Evolutionary conservation across 768 basidiomycete species (phyloP), one percentile per base, ranked within the genome.

Genomic region (Krasilnikovozyma curviuscula): DNA sequence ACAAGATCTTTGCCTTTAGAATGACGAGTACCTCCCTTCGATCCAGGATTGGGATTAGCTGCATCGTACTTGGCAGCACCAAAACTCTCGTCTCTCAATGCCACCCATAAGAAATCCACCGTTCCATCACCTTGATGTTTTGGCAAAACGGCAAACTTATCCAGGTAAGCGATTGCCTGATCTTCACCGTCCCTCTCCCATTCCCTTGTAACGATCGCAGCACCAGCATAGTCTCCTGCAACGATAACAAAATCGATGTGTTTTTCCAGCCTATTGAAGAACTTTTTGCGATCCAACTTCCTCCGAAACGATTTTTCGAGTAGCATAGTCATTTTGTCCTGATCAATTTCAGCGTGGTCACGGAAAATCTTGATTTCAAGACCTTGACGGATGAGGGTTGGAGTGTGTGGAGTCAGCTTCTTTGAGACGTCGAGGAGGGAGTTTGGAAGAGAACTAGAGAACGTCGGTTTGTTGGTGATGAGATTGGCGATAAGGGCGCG

Each of bases 51-150:
- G 27, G 88, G 83, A 63, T 98, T 98, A 50, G 82, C 80, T 34
- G 93, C 83, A 66, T 81, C 89, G 8, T 82, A 78, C 43, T 89
- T 75, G 1, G 93, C 93, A 16, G 95, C 75, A 19, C 93, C 93
- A 58, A 91, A 98, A 8, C 93, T 85, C 66, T 98, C 93, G 64
- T 98, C 93, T 56, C 97, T 86, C 42, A 98, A 68, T 14, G 89
- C 89, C 35, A 95, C 91, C 93, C 93, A 98, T 31, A 98, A 69
- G 69, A 98, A 98, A 67, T 98, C 93, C 49, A 97, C 93, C 0
- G 93, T 97, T 16, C 93, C 93, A 59, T 97, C 91, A 19, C 93
- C 93, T 65, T 98, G 93, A 60, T 95, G 78, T 51, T 71, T 78
- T 3, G 93, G 93, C 32, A 89, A 71, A 33, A 98, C 88, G 14